Percentiles rank a stretch among this genome's conserved stretches.
These are phyloP conservation scores for Boechera divaricarpa DNA, from an alignment of 345 rosid genomes.

Conservation along the genomic window DNA sequence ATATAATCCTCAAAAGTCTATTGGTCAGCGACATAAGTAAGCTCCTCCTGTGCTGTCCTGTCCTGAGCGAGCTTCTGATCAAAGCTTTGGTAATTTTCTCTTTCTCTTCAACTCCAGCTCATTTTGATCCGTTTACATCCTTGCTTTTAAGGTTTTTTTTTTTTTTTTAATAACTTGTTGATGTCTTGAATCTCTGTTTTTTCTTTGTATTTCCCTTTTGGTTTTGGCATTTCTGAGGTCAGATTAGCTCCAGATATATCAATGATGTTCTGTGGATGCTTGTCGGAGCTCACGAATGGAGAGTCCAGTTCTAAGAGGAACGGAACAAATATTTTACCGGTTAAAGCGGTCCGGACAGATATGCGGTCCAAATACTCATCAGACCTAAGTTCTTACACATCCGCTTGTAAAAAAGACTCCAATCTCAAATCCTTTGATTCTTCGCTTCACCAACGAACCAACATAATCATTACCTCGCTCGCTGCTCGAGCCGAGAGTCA, in stretches of 20 bases:
- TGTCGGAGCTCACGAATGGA: background rate
- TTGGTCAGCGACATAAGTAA: background rate
- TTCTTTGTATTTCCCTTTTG: background rate
- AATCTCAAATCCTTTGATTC: constrained; percentile 62
- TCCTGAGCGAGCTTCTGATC: background rate
- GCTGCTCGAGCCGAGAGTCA: constrained; percentile 52
- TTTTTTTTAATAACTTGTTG: background rate
- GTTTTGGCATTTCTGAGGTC: background rate
- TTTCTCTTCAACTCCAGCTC: background rate
- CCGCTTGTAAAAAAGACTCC: constrained; percentile 68
- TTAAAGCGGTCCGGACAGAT: background rate
- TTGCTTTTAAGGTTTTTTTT: background rate
- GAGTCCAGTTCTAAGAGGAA: background rate
- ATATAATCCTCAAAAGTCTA: no score
- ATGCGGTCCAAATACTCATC: constrained; percentile 40
- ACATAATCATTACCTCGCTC: constrained; percentile 54
- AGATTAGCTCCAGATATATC: background rate
- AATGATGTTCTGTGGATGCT: constrained; percentile 31
- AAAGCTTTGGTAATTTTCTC: no score
- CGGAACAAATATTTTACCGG: background rate
- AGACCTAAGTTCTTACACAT: constrained; percentile 66
- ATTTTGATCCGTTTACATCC: background rate
- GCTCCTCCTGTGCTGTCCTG: background rate
- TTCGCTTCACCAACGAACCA: constrained; percentile 61
- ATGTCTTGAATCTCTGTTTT: constrained; percentile 8